Percentiles rank a stretch among this genome's conserved stretches.
Evolutionary conservation across 805 yeast species (phyloP).

Genomic region (Ogataea zsoltii): DNA sequence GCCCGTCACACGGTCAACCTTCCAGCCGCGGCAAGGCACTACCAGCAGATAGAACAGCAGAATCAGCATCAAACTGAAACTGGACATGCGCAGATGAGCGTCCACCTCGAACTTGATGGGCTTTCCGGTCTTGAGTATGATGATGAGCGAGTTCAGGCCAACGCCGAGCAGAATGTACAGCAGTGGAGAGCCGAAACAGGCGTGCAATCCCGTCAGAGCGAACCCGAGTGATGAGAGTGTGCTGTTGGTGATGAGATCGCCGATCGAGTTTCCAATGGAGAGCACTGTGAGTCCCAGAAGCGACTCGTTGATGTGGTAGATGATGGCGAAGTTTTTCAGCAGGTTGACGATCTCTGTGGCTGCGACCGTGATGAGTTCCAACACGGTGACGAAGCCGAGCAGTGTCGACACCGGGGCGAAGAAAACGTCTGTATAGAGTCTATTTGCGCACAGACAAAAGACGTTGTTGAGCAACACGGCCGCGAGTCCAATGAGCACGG

Average conservation of each 20-base stretch:
- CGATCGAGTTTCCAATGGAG: slow-evolving; percentile 52
- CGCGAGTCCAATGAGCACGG: background rate
- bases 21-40: slow-evolving; percentile 50
- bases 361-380: slow-evolving; percentile 30
- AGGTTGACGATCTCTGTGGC: slow-evolving; percentile 33
- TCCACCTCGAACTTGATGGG: slow-evolving; percentile 40
- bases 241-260: slow-evolving; percentile 51
- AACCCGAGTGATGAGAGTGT: slow-evolving; percentile 40
- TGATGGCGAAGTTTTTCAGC: slow-evolving; percentile 45
- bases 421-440: slow-evolving; percentile 10
- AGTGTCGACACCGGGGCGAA: slow-evolving; percentile 27
- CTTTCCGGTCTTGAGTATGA: slow-evolving; percentile 18
- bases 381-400: slow-evolving; percentile 32
- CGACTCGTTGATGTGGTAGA: slow-evolving; percentile 47
- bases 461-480: slow-evolving; percentile 5
- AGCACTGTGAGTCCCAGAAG: slow-evolving; percentile 49
- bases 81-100: slow-evolving; percentile 38
- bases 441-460: background rate
- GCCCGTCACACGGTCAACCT: slow-evolving; percentile 44
- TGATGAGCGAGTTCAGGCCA: slow-evolving; percentile 46
- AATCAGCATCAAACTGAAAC: slow-evolving; percentile 41
- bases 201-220: slow-evolving; percentile 48
- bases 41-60: slow-evolving; percentile 39
- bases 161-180: slow-evolving; percentile 50
- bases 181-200: slow-evolving; percentile 57